Evolutionary conservation across 2,329 filamentous ascomycete species (phyloP).

Genomic region (Aspergillus sp.): DNA sequence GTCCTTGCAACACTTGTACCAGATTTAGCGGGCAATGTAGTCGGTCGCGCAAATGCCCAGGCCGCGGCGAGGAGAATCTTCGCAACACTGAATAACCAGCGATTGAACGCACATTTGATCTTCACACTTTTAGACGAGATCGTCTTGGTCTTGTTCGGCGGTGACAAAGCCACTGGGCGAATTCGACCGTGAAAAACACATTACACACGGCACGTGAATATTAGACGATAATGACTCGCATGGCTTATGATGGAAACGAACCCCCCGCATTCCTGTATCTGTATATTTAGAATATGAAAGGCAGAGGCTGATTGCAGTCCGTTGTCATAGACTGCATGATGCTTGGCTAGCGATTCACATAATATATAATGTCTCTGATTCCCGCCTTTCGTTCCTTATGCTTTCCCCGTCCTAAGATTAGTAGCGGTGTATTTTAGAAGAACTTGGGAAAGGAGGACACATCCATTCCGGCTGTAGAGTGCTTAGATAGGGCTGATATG

Average conservation of each 20-base stretch:
- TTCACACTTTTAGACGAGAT: constrained; percentile 73
- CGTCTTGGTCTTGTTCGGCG: constrained; percentile 62
- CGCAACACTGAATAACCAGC: constrained; percentile 85
- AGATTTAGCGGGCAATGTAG: constrained; percentile 88
- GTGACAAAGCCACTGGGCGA: constrained; percentile 16
- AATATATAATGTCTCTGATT: too few relatives aligned
- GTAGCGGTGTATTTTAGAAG: too few relatives aligned
- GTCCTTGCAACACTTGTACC: constrained; percentile 88
- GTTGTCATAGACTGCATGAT: neutral
- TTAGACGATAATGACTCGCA: constrained; percentile 4
- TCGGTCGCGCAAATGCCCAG: constrained; percentile 87
- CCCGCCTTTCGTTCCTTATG: too few relatives aligned
- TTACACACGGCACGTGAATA: neutral
- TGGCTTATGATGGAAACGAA: neutral
- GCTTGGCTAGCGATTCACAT: neutral
- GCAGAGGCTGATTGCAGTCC: neutral
- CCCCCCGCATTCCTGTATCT: neutral
- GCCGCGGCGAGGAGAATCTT: constrained; percentile 85
- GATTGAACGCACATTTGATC: constrained; percentile 74
- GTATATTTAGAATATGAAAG: neutral
- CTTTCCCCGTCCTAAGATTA: too few relatives aligned
- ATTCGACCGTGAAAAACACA: neutral
- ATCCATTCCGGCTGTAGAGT: too few relatives aligned
- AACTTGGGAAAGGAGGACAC: too few relatives aligned
- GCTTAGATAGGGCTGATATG: too few relatives aligned